Evolutionary conservation across 805 yeast species (phyloP), one percentile per base, ranked within the genome.

Genomic region (Yamadazyma scolyti): DNA sequence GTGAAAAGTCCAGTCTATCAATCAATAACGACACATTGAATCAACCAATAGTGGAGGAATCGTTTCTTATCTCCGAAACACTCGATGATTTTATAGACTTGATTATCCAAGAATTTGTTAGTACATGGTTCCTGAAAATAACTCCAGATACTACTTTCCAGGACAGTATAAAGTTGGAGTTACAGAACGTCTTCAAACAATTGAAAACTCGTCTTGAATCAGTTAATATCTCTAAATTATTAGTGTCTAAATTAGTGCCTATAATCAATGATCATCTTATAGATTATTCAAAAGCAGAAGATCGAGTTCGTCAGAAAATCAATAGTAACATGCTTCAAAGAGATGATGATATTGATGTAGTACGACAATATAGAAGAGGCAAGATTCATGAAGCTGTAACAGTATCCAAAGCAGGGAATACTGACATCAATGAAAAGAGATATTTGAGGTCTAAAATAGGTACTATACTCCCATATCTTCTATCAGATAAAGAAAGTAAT

Each of bases 221-320:
- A 0, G 35, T 77, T 1, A 86, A 85, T 45, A 55, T 73, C 13
- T 65, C 87, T 1, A 68, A 68, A 24, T 48, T 86, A 18, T 37
- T 82, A 3, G 78, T 85, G 1, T 57, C 75, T 18, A 68, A 68
- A 26, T 20, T 84, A 0, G 33, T 84, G 5, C 96, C 96, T 0
- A 44, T 80, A 1, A 5, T 86, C 1, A 79, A 84, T 1, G 72
- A 68, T 9, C 95, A 88, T 50, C 70, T 81, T 36, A 57, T 62
- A 6, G 58, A 61, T 6, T 84, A 69, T 46, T 57, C 71, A 2
- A 42, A 44, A 20, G 75, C 76, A 0, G 65, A 61, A 19, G 70
- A 62, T 9, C 25, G 47, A 1, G 64, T 61, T 2, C 43, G 29
- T 19, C 34, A 48, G 20, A 50, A 56, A 30, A 50, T 41, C 33